These are phyloP conservation scores for Serendipita sp. DNA, from an alignment of 768 basidiomycete species.

Conservation along the genomic window DNA sequence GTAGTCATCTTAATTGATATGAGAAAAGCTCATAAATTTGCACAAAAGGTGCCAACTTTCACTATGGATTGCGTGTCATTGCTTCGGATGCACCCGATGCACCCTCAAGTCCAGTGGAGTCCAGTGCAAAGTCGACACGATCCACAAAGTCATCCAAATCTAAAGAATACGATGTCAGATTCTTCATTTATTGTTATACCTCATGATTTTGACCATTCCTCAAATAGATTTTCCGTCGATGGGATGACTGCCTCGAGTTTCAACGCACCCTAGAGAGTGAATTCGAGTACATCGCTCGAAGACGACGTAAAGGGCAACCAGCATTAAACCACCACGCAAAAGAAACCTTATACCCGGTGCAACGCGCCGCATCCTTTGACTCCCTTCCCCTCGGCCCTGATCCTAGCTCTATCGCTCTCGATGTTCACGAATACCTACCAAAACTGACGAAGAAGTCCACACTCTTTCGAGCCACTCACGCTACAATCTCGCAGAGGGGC, in stretches of 20 bases:
- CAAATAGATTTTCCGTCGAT: constrained; percentile 48
- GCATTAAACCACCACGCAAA: constrained; percentile 66
- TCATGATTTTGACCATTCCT: neutral
- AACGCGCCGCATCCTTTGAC: constrained; percentile 64
- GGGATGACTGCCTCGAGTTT: constrained; percentile 72
- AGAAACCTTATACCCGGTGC: constrained; percentile 35
- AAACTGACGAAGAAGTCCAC: constrained; percentile 54
- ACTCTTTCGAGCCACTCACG: constrained; percentile 54
- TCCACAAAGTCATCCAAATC: constrained; percentile 17
- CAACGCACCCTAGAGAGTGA: constrained; percentile 54
- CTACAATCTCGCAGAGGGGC: constrained; percentile 47
- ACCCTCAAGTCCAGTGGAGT: neutral
- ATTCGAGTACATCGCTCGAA: constrained; percentile 44
- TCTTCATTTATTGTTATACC: neutral
- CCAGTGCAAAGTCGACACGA: neutral
- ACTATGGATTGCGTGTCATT: constrained; percentile 47
- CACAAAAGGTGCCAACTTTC: constrained; percentile 32
- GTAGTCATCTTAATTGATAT: constrained; percentile 12
- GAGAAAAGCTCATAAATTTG: neutral
- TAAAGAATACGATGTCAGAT: constrained; percentile 33
- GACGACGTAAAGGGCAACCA: constrained; percentile 49
- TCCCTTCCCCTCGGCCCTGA: constrained; percentile 66
- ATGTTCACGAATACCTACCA: constrained; percentile 53
- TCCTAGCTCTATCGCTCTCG: constrained; percentile 52
- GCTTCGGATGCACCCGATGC: constrained; percentile 20